Percentiles rank a stretch among this genome's conserved stretches.
Evolutionary conservation across 768 basidiomycete genomes (phyloP).

Genomic region (Trametes maxima): DNA sequence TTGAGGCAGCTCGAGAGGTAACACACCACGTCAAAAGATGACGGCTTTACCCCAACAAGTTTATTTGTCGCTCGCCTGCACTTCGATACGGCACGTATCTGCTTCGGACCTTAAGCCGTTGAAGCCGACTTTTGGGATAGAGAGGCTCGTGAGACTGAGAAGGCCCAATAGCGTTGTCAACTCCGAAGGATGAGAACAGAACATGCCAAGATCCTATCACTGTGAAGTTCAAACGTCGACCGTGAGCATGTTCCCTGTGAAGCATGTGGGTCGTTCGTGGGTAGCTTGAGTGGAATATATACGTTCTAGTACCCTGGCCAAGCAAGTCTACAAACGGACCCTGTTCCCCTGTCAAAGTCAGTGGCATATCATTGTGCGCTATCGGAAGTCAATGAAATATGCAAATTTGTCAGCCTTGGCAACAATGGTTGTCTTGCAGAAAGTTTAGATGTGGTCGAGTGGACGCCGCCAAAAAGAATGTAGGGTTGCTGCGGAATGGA

Average conservation of each 20-base stretch:
- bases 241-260: constrained; percentile 15
- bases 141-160: not conserved
- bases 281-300: not conserved
- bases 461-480: too few relatives aligned
- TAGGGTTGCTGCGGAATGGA: constrained; percentile 1
- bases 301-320: not conserved
- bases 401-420: too few relatives aligned
- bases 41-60: too few relatives aligned
- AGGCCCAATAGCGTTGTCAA: not conserved
- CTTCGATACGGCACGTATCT: too few relatives aligned
- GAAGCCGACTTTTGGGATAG: not conserved
- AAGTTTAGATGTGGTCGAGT: too few relatives aligned
- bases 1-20: too few relatives aligned
- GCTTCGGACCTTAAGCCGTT: too few relatives aligned
- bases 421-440: too few relatives aligned
- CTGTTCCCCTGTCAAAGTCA: not conserved
- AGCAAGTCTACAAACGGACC: not conserved
- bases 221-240: not conserved
- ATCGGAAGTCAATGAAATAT: too few relatives aligned
- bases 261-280: constrained; percentile 11
- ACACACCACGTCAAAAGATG: too few relatives aligned
- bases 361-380: too few relatives aligned
- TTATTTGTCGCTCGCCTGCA: too few relatives aligned
- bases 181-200: not conserved
- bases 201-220: not conserved